Conservation (phyloP, 768 basidiomycete genomes). For the Gloeostereum incarnatum region DNA sequence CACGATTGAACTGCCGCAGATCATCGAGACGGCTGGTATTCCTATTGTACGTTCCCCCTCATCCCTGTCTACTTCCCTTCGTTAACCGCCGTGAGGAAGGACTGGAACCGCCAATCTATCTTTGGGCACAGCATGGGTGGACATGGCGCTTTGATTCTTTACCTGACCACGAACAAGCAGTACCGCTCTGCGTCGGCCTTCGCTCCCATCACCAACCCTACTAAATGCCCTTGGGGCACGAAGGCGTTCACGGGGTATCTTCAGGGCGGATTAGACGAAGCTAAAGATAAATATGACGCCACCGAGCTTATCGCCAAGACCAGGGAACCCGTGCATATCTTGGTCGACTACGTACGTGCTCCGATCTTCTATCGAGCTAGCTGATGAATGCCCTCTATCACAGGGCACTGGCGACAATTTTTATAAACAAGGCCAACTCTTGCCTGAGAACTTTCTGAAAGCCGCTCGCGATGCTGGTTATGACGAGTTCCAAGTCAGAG, state of each 20-base stretch:
- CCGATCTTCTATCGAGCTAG: neutral
- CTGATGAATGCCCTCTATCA: neutral
- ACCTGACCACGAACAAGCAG: constrained; percentile 48
- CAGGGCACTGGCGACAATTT: constrained; percentile 81
- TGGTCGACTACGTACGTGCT: constrained; percentile 74
- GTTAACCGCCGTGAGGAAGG: constrained; percentile 32
- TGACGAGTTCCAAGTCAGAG: constrained; percentile 65
- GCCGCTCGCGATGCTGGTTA: constrained; percentile 70
- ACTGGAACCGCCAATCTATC: constrained; percentile 76
- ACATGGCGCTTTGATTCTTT: constrained; percentile 88
- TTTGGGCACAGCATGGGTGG: constrained; percentile 99
- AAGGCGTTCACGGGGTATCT: constrained; percentile 90
- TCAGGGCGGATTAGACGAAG: constrained; percentile 68
- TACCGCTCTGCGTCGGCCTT: constrained; percentile 90
- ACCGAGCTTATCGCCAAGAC: constrained; percentile 65
- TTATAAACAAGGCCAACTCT: constrained; percentile 77
- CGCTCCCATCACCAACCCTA: constrained; percentile 79
- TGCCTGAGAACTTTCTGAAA: constrained; percentile 81
- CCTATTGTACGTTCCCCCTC: constrained; percentile 53
- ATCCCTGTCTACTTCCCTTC: neutral
- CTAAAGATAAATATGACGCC: constrained; percentile 68
- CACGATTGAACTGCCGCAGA: constrained; percentile 73
- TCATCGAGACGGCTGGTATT: constrained; percentile 62
- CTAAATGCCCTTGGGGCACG: constrained; percentile 81
- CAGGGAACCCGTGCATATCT: constrained; percentile 61